Conservation (phyloP, 2,329 filamentous ascomycete genomes). For the Colletotrichum eleusines region DNA sequence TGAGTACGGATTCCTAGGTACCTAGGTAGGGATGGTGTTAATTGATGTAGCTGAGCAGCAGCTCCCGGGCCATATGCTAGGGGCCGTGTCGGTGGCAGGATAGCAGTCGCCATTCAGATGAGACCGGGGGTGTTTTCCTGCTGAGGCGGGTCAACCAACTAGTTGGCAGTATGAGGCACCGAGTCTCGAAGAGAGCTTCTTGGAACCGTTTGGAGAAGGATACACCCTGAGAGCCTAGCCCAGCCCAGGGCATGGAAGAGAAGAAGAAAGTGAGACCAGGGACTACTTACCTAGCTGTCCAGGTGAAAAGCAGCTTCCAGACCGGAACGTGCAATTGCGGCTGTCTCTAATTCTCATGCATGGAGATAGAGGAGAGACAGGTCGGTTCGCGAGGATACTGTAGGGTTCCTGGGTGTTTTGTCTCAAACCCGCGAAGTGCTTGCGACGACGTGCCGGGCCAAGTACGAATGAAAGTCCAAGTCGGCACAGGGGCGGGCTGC, state of each 20-base stretch:
- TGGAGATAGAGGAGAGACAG: conserved; percentile 5
- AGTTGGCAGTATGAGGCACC: neutral
- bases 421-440: neutral
- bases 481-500: neutral
- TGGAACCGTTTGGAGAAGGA: neutral
- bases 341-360: conserved; percentile 1
- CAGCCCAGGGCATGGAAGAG: neutral
- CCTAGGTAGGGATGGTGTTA: too few relatives aligned
- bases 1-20: neutral
- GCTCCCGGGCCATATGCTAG: neutral
- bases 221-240: neutral
- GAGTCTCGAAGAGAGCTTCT: neutral
- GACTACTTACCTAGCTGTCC: too few relatives aligned
- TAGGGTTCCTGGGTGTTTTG: neutral
- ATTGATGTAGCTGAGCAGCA: neutral
- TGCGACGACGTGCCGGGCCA: too few relatives aligned
- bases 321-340: neutral
- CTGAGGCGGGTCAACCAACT: neutral
- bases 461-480: neutral
- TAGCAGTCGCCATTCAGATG: neutral
- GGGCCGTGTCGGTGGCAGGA: neutral
- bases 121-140: neutral
- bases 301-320: neutral
- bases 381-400: neutral
- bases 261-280: neutral